Evolutionary conservation across 1,284 basidiomycete genomes (phyloP), one percentile per base, ranked within the genome.

Genomic region (Rhodotorula mucilaginosa): DNA sequence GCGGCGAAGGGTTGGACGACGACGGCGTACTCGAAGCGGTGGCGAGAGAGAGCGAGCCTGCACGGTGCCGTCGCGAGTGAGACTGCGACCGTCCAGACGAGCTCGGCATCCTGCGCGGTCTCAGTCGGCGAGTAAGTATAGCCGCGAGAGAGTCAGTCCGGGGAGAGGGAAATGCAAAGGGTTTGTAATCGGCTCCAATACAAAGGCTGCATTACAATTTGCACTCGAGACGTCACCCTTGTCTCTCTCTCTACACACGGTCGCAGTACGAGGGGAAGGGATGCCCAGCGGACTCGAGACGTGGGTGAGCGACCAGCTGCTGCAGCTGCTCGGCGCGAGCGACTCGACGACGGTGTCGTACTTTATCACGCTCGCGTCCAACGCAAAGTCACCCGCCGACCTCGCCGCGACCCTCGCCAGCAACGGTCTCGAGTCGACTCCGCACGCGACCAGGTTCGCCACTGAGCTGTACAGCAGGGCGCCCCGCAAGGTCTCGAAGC

Each of bases 361-460:
- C 72, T 78, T 78, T 49, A 59, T 74, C 59, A 70, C 73, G n/a
- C 72, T 78, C 49, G 75, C 93, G 23, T 87, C 89, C 8, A 88
- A 89, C 54, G 86, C 93, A 67, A 93, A 94, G 80, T 88, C 90
- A 12, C 85, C 91, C 16, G 88, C 91, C 51, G 86, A 86, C 57
- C 86, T 97, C 52, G 93, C 93, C 80, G 78, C 86, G 44, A 84
- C 89, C 8, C 88, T 98, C 57, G 84, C 89, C 71, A 84, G 86
- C 46, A 88, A 89, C 67, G 94, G 95, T 72, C 85, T 98, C 52
- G 89, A 91, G 62, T 87, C 90, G 77, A 89, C 88, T 5, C 80
- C 90, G 12, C 90, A 90, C 67, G 88, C 91, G 0, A 90, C 92
- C 80, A 80, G 84, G 19, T 98, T 97, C 81, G 88, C 90, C 49